A percentile compares a stretch with the other conserved stretches of the same genome.
These are phyloP conservation scores for Trichothecium roseum DNA, from an alignment of 2,329 filamentous ascomycete species.

Conservation along the genomic window DNA sequence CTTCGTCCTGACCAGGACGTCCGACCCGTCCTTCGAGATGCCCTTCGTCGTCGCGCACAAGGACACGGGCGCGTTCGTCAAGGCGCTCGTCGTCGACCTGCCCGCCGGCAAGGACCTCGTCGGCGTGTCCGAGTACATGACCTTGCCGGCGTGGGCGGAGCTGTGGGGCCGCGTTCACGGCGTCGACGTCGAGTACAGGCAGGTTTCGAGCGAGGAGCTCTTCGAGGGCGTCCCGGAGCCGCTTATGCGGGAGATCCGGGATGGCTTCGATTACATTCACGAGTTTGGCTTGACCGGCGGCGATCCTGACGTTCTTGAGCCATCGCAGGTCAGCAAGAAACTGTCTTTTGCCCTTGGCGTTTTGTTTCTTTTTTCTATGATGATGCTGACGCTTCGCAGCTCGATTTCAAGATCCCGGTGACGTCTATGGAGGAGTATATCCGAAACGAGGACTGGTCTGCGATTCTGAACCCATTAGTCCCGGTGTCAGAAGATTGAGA, in stretches of 20 bases:
- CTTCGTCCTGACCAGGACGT: conserved; percentile 2
- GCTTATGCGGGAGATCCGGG: neutral
- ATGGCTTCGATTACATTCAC: neutral
- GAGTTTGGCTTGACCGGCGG: neutral
- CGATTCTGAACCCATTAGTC: neutral
- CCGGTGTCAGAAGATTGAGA: no score
- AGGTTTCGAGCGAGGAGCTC: neutral
- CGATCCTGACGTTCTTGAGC: neutral
- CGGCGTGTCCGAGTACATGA: neutral
- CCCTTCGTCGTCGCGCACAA: conserved; percentile 5
- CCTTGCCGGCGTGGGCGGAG: neutral
- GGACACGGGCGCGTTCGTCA: conserved; percentile 10
- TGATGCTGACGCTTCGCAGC: neutral
- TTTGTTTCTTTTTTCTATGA: no score
- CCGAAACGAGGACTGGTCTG: neutral
- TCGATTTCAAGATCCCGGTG: neutral
- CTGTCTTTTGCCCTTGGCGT: no score
- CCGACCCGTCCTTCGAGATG: neutral
- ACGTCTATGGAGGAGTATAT: neutral
- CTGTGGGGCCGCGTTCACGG: neutral
- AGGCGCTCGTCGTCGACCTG: conserved; percentile 5
- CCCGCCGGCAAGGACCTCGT: neutral
- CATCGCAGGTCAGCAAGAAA: no score
- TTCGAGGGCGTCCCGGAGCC: neutral
- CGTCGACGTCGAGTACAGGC: neutral